Conservation (phyloP, 257 asterid species). For the Gardenia jasminoides region DNA sequence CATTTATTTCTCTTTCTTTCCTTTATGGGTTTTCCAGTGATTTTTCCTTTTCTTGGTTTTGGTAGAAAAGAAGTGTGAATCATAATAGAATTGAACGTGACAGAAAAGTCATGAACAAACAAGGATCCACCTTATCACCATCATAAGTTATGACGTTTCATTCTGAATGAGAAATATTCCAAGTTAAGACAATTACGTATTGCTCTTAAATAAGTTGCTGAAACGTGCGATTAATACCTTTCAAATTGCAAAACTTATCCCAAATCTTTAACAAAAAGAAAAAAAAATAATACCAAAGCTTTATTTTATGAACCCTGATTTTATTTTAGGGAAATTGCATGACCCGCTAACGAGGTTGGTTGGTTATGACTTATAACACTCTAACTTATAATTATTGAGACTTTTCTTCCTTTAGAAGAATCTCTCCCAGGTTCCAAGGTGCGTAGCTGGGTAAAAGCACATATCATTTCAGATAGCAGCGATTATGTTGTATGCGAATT, state of each 20-base stretch:
- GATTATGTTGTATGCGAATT: too few relatives aligned
- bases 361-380: too few relatives aligned
- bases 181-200: neutral
- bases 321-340: neutral
- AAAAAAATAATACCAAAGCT: too few relatives aligned
- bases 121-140: neutral
- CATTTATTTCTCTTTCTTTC: too few relatives aligned
- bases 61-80: neutral
- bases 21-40: too few relatives aligned
- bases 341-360: neutral
- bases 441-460: too few relatives aligned
- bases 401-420: too few relatives aligned
- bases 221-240: neutral
- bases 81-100: neutral
- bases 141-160: neutral
- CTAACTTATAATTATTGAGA: too few relatives aligned
- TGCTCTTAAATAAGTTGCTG: neutral
- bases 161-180: neutral
- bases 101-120: neutral
- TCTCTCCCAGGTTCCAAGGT: too few relatives aligned
- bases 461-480: too few relatives aligned
- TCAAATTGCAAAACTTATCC: neutral
- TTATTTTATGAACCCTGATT: neutral
- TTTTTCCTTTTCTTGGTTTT: too few relatives aligned
- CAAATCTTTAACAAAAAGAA: too few relatives aligned